Base-by-base conservation (phyloP, 306 rosid genomes). In the Dryas octopetala region DNA sequence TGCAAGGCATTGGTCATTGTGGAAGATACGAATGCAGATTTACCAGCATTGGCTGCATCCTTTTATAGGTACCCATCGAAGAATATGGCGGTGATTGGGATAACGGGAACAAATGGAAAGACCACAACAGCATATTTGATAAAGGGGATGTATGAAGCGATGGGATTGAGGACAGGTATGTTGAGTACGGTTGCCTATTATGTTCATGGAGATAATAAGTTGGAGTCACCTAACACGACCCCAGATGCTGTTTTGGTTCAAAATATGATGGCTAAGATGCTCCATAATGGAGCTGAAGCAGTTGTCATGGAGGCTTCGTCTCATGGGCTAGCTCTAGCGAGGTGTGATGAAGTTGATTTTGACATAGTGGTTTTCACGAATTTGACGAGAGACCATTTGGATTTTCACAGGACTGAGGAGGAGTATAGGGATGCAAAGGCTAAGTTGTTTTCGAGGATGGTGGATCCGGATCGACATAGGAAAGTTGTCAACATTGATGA, bases 1-100 rank as follows among this genome's bases (percentile, higher is more conserved):
- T 89, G 97, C 63, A 92, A 90, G 87, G 99, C 99, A 70, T 85
- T 92, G 87, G 97, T 92, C 62, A 85, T 95, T 73, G 97, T 95
- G 83, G 99, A 95, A 51, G 99, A 95, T 59, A 95, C 97, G 1
- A 86, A 84, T 76, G 85, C 80, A 0, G 88, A 87, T 82, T 96
- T 95, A 78, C 76, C 96, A 7, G 83, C 83, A 0, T 81, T 92
- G 88, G 99, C 96, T 43, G 97, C 97, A 0, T 88, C 98, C 0
- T 95, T 90, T 81, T 95, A 90, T 64, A 81, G 79, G 86, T 74
- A 88, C n/a, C 99, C 97, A 6, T 91, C 97, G 0, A 89, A 81
- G 80, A 88, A 92, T n/a, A 89, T 95, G 96, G 91, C 97, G 0
- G 89, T 92, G 66, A 90, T 90, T 76, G 97, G 93, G 74, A 75